Conservation (phyloP, 2,329 filamentous ascomycete genomes). For the Leptoxyphium fumago region DNA sequence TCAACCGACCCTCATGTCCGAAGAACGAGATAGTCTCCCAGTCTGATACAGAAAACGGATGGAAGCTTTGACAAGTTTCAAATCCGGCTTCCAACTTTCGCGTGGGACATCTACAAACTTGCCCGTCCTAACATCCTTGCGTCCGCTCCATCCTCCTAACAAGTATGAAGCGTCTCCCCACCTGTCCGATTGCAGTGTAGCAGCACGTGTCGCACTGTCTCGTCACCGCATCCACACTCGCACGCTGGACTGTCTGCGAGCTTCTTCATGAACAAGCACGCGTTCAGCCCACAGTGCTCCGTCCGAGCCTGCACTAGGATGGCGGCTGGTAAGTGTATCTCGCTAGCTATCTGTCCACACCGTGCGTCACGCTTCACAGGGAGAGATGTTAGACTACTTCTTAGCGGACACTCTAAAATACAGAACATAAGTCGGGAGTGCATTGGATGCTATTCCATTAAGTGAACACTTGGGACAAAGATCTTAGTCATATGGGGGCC, state of each 20-base stretch:
- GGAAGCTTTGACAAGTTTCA: slow-evolving; percentile 2
- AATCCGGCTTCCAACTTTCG: slow-evolving; percentile 3
- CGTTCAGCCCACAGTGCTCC: slow-evolving; percentile 1
- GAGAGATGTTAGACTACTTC: too few species aligned
- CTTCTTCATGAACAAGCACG: slow-evolving; percentile 2
- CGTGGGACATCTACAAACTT: slow-evolving; percentile 2
- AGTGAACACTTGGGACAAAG: too few species aligned
- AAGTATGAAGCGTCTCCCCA: slow-evolving; percentile 2
- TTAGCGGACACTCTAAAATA: too few species aligned
- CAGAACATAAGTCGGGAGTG: too few species aligned
- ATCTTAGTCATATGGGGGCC: too few species aligned
- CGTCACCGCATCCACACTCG: slow-evolving; percentile 1
- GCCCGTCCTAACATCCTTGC: slow-evolving; percentile 2
- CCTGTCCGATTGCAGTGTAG: slow-evolving; percentile 1
- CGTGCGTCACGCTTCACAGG: too few species aligned
- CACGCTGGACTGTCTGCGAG: slow-evolving; percentile 1
- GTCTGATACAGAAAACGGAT: slow-evolving; percentile 2
- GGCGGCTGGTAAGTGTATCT: too few species aligned
- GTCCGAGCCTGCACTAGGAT: slow-evolving; percentile 1
- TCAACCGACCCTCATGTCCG: slow-evolving; percentile 1
- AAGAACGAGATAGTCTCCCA: slow-evolving; percentile 3
- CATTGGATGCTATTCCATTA: too few species aligned
- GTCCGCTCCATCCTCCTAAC: slow-evolving; percentile 2
- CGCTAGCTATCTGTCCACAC: too few species aligned
- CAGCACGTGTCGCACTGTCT: slow-evolving; percentile 3